Evolutionary conservation across 2,329 filamentous ascomycete genomes (phyloP).

Genomic region (Pseudogymnoascus sp.): DNA sequence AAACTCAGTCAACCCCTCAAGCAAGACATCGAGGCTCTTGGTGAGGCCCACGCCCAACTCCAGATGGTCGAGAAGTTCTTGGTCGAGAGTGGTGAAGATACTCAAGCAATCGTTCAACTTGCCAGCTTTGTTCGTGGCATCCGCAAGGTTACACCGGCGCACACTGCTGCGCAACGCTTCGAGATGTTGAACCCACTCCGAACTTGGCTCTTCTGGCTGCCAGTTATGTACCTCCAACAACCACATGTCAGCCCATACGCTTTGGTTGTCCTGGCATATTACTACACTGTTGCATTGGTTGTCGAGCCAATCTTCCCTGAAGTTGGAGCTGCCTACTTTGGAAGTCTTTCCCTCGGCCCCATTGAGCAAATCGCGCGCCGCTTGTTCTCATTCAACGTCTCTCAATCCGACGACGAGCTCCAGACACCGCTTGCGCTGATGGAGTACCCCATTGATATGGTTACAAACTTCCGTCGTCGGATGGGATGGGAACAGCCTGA

Average conservation of each 20-base stretch:
- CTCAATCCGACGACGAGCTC: slow-evolving; percentile 47
- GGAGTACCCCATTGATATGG: slow-evolving; percentile 63
- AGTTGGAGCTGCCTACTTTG: slow-evolving; percentile 81
- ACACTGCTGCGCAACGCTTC: slow-evolving; percentile 76
- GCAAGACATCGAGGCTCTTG: slow-evolving; percentile 61
- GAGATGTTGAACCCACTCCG: slow-evolving; percentile 79
- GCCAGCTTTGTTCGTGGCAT: slow-evolving; percentile 65
- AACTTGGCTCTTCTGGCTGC: slow-evolving; percentile 94
- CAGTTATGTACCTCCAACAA: slow-evolving; percentile 71
- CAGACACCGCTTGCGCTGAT: slow-evolving; percentile 58
- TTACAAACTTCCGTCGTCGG: slow-evolving; percentile 58
- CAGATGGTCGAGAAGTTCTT: slow-evolving; percentile 59
- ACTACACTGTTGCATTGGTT: slow-evolving; percentile 80
- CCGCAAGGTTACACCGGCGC: slow-evolving; percentile 58
- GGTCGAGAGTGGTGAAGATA: slow-evolving; percentile 60
- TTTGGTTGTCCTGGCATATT: slow-evolving; percentile 77
- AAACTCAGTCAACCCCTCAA: slow-evolving; percentile 51
- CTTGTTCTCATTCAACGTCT: slow-evolving; percentile 59
- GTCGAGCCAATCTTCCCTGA: slow-evolving; percentile 89
- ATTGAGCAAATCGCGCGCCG: slow-evolving; percentile 80
- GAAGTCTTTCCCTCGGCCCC: slow-evolving; percentile 66
- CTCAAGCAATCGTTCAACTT: slow-evolving; percentile 58
- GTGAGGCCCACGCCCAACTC: slow-evolving; percentile 57
- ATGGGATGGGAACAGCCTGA: slow-evolving; percentile 58
- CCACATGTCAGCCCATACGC: slow-evolving; percentile 68